Conservation (phyloP, 2,329 filamentous ascomycete species). For the Penicillium sp. region DNA sequence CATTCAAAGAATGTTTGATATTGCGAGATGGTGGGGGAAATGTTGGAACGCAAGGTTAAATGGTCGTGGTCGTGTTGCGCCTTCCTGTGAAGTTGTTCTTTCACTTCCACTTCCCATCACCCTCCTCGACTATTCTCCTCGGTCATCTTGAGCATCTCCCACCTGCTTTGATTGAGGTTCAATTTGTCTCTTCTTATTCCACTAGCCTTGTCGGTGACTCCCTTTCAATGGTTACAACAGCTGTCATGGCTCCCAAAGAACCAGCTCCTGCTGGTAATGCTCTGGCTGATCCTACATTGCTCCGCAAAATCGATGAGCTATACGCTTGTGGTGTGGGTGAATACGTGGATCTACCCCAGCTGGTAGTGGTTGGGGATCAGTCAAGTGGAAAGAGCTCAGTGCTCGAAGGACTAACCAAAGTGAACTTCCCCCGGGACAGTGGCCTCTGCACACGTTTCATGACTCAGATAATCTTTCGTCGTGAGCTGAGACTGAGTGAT, state of each 20-base stretch:
- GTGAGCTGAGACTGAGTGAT: slow-evolving; percentile 14
- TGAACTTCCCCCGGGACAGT: slow-evolving; percentile 42
- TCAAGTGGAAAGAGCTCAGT: slow-evolving; percentile 41
- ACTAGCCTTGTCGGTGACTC: no score
- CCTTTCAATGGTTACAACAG: no score
- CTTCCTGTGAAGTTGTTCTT: no score
- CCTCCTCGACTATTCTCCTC: no score
- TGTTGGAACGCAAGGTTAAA: no score
- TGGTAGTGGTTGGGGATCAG: slow-evolving; percentile 45
- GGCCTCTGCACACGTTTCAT: slow-evolving; percentile 49
- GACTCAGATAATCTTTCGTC: slow-evolving; percentile 49
- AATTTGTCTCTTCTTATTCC: no score
- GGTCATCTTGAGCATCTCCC: no score
- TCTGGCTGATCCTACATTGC: slow-evolving; percentile 22
- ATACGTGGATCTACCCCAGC: slow-evolving; percentile 35
- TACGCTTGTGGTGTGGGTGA: slow-evolving; percentile 37
- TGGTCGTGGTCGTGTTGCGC: no score
- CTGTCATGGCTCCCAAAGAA: not conserved
- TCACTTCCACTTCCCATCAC: no score
- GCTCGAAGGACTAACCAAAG: slow-evolving; percentile 36
- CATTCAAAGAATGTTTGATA: no score
- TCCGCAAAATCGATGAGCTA: slow-evolving; percentile 39
- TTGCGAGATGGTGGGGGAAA: no score
- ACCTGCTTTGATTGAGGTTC: no score
- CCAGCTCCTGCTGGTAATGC: not conserved